These are phyloP conservation scores for Ganoderma meredithae DNA, from an alignment of 1,284 basidiomycete species.

Conservation along the genomic window DNA sequence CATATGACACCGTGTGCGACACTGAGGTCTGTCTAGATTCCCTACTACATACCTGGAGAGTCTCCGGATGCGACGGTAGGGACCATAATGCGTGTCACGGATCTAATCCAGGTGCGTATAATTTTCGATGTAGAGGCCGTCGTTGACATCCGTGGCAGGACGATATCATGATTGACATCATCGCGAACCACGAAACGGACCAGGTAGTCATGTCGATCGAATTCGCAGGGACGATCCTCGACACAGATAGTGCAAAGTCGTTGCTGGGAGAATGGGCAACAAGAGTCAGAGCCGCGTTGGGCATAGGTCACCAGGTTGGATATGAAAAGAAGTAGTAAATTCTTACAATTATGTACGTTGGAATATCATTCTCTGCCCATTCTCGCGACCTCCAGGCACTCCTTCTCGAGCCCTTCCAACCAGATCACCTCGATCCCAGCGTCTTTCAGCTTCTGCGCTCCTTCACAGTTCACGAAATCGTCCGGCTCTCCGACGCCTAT, in stretches of 20 bases:
- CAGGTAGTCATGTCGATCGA: conserved; percentile 53
- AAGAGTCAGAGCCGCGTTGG: conserved; percentile 36
- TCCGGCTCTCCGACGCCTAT: conserved; percentile 94
- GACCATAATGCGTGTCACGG: conserved; percentile 25
- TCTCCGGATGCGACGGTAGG: conserved; percentile 9
- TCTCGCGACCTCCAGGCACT: conserved; percentile 82
- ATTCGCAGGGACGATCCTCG: conserved; percentile 42
- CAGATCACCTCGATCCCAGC: conserved; percentile 83
- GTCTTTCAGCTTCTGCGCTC: conserved; percentile 77
- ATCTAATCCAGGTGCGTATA: conserved; percentile 26
- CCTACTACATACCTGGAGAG: conserved; percentile 34
- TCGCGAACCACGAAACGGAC: conserved; percentile 39
- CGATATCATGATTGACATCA: conserved; percentile 54
- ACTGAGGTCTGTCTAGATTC: conserved; percentile 19
- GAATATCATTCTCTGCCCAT: conserved; percentile 42
- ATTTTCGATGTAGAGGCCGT: background rate
- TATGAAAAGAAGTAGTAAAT: background rate
- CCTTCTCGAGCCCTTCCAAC: conserved; percentile 72
- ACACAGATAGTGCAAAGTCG: conserved; percentile 38
- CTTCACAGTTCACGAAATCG: conserved; percentile 96
- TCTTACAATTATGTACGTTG: conserved; percentile 18
- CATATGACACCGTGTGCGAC: background rate
- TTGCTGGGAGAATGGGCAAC: conserved; percentile 36
- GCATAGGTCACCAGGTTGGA: conserved; percentile 12
- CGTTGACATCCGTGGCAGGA: conserved; percentile 39